Base-by-base conservation (phyloP, 192 early-diverging fungal species). In the Chytriomyces hyalinus region DNA sequence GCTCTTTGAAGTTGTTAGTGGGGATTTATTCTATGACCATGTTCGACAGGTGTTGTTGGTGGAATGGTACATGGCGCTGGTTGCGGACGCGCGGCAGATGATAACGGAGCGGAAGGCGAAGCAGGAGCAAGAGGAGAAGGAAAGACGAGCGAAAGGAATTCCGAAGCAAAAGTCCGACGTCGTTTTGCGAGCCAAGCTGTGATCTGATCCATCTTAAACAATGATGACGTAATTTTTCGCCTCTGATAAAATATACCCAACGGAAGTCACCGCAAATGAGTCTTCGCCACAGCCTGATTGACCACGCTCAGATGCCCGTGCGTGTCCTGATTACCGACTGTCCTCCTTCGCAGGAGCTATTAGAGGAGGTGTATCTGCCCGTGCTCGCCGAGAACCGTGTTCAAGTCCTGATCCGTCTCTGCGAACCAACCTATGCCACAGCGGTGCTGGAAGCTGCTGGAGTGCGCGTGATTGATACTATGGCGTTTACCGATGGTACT, bases 401-500 rank as follows among this genome's bases (percentile, higher is more conserved):
- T 44, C 90, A 90, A 0, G 89, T 93, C 59, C 88, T 97, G 13
- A 92, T 97, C 9, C 91, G 94, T 0, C 91, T 93, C 26, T 97
- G 95, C 80, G 90, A 96, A 81, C 92, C 93, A 36, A 71, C 69
- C 20, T 97, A 97, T 71, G 80, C 81, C 13, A 80, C 91, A n/a
- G 80, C 82, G n/a, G 79, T 83, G 2, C 85, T 97, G 6, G 82
- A 84, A 71, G 84, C 80, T 10, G 81, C 88, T 43, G 86, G 88
- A 45, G 91, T 97, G 9, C 61, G 81, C 17, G 94, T 96, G 6
- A 89, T 91, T 70, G 95, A 96, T 73, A 82, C 90, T 85, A 90
- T 72, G 20, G 68, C 91, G n/a, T 96, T 96, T 86, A 88, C 92
- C 71, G 95, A 96, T 67, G 95, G 95, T 80, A 89, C 11, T 36